These are phyloP conservation scores for Termitomyces sp. DNA, from an alignment of 768 basidiomycete genomes.

Conservation along the genomic window DNA sequence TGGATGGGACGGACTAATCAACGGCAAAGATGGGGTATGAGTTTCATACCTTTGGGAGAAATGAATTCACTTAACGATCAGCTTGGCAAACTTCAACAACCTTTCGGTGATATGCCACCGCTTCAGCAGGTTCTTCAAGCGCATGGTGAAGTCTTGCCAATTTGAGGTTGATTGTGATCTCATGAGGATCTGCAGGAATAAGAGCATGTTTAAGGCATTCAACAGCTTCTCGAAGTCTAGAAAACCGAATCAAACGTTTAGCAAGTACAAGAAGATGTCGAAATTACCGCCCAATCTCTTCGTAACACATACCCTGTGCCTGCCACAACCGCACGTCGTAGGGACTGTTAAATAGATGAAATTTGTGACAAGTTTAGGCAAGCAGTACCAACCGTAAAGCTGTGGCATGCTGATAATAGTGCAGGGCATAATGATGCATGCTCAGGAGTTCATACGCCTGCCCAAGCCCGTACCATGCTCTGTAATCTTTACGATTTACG, in stretches of 20 bases:
- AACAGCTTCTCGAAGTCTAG: conserved; percentile 81
- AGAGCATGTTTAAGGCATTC: conserved; percentile 90
- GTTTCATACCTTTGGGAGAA: conserved; percentile 15
- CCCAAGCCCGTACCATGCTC: conserved; percentile 98
- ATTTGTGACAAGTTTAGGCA: not conserved
- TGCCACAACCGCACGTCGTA: conserved; percentile 97
- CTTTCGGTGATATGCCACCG: conserved; percentile 75
- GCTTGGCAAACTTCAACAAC: conserved; percentile 69
- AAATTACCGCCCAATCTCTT: conserved; percentile 78
- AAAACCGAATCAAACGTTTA: not conserved
- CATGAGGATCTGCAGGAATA: conserved; percentile 71
- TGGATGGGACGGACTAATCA: conserved; percentile 56
- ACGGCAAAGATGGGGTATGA: conserved; percentile 19
- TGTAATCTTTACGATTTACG: conserved; percentile 92
- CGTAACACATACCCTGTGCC: conserved; percentile 90
- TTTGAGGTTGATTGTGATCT: conserved; percentile 66
- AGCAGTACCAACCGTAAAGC: conserved; percentile 61
- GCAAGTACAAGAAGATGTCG: not conserved
- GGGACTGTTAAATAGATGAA: conserved; percentile 45
- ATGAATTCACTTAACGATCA: conserved; percentile 40
- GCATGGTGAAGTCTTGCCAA: conserved; percentile 67
- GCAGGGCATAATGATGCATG: conserved; percentile 94
- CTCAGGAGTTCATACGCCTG: conserved; percentile 96
- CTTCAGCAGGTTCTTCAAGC: conserved; percentile 60
- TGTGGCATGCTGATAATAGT: conserved; percentile 96